Evolutionary conservation across 2,329 filamentous ascomycete genomes (phyloP).

Genomic region (Epichloe bromicola): DNA sequence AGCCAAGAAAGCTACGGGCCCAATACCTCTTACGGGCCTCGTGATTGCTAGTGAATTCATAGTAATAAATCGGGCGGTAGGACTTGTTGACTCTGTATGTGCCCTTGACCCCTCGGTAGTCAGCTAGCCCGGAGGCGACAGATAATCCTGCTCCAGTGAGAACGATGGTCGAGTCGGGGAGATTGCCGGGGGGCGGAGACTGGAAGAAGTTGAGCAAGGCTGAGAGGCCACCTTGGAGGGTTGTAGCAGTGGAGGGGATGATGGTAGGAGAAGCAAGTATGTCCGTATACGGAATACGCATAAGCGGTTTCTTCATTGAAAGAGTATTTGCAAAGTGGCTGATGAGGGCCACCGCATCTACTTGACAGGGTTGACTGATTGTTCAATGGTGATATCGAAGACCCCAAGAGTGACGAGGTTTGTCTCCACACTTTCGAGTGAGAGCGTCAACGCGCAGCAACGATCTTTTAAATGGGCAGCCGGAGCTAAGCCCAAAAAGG

Average conservation of each 20-base stretch:
- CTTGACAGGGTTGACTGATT: neutral
- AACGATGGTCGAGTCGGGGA: slow-evolving; percentile 34
- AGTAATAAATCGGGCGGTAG: slow-evolving; percentile 84
- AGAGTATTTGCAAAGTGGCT: neutral
- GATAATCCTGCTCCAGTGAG: slow-evolving; percentile 81
- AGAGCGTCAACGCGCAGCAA: no score
- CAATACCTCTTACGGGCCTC: slow-evolving; percentile 86
- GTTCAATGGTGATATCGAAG: neutral
- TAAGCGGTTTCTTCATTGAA: slow-evolving; percentile 54
- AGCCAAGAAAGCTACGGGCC: slow-evolving; percentile 88
- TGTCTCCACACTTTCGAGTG: no score
- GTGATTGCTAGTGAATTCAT: slow-evolving; percentile 74
- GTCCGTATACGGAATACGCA: slow-evolving; percentile 85
- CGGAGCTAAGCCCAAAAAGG: no score
- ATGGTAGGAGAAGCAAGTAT: slow-evolving; percentile 64
- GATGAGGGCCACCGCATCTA: neutral
- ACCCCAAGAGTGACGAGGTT: neutral
- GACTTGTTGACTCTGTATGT: slow-evolving; percentile 87
- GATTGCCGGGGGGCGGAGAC: slow-evolving; percentile 36
- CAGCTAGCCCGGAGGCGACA: slow-evolving; percentile 81
- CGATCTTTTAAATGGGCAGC: no score
- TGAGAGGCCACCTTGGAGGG: slow-evolving; percentile 58
- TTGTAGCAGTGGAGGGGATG: slow-evolving; percentile 58
- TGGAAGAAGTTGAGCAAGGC: slow-evolving; percentile 68
- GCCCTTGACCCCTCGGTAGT: slow-evolving; percentile 81